phyloP scores from a whole-genome alignment of 1,284 basidiomycete species.

The Gomphus bonarii region DNA sequence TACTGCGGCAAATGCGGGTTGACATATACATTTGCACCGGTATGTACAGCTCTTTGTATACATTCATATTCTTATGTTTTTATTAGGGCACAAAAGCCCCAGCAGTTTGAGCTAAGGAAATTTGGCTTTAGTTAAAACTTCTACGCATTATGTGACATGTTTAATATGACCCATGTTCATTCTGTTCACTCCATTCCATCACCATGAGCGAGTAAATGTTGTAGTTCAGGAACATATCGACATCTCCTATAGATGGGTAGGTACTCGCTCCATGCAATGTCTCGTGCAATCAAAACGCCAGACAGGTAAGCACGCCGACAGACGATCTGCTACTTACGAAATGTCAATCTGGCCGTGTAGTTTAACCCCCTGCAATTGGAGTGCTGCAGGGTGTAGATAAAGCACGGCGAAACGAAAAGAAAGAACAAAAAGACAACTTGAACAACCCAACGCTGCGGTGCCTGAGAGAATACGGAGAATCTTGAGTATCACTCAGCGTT shows the following conservation, averaged over 20 bases:
- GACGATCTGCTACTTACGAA: conserved; percentile 10
- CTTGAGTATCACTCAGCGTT: not conserved
- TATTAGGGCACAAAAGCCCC: conserved; percentile 26
- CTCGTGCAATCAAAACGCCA: conserved; percentile 10
- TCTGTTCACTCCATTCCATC: not conserved
- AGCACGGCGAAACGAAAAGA: conserved; percentile 1
- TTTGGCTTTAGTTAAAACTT: not conserved
- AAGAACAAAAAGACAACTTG: not conserved
- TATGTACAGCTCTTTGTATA: not conserved
- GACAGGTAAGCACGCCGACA: not conserved
- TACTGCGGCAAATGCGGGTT: conserved; percentile 92
- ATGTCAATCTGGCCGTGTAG: conserved; percentile 8
- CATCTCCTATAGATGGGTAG: not conserved
- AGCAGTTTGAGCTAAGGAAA: not conserved
- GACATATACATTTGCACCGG: conserved; percentile 83
- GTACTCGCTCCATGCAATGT: not conserved
- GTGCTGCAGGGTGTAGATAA: conserved; percentile 10
- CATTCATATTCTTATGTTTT: conserved; percentile 6
- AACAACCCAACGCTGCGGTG: not conserved
- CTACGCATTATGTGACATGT: conserved; percentile 3
- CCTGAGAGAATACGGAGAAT: not conserved
- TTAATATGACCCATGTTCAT: not conserved
- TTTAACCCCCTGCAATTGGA: conserved; percentile 6
- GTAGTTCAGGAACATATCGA: no score
- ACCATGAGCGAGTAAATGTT: not conserved